Base-by-base conservation (phyloP, 2,329 filamentous ascomycete species). In the Arthroderma sp. region DNA sequence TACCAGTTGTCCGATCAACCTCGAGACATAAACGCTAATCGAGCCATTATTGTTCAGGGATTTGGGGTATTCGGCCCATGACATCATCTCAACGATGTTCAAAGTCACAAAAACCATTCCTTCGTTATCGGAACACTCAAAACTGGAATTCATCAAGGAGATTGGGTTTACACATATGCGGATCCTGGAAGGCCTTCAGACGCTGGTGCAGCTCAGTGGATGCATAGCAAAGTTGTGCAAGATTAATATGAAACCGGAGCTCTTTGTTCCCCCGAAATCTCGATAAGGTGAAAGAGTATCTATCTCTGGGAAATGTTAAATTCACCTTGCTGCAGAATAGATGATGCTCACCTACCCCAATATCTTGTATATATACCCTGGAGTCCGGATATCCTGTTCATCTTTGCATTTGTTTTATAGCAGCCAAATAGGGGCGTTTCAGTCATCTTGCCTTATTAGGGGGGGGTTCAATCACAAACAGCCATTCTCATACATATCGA, bases 81-180 rank as follows among this genome's bases (percentile, higher is more conserved):
- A 98, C 64, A 94, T 98, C 56, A 93, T 98, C 64, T 93, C 84
- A 67, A 98, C 89, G 50, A 98, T 98, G 91, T 96, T 98, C 73
- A 82, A 83, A 58, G 91, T 98, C 48, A 96, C 91, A 38, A 98
- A 96, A 71, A 93, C 87, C 1, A 87, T 96, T 48, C 84, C 86
- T 1, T 86, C 83, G 1, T 69, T 98, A 46, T 91, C 86, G 53
- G 91, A 98, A 66, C 87, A 96, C 64, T 80, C 87, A 10, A 95
- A 95, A 69, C 72, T 98, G 50, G 89, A 96, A 61, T 98, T 96
- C 56, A 94, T 96, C 68, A 89, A 87, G 68, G 91, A 95, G 68
- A 98, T 98, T 64, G 91, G 91, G 43, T 96, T 96, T 65, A 94
- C 91, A 2, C 91, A 98, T 61, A 98, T 98, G 91, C 88, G 93